These are phyloP conservation scores for Phytophthora foliorum DNA, from an alignment of 352 stramenopile genomes.

Conservation along the genomic window DNA sequence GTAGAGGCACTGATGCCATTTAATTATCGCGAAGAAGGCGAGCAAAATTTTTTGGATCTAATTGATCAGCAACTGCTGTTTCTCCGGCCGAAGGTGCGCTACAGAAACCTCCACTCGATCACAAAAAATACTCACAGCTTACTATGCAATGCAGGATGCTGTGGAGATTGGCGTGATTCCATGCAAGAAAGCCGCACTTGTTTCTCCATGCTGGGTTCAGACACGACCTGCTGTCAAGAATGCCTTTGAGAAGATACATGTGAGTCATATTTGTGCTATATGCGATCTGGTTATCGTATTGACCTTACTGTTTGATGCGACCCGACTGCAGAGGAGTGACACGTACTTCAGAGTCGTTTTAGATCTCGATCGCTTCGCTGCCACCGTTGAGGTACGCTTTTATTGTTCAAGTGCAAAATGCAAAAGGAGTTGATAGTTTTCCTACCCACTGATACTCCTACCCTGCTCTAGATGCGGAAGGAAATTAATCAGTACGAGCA, in stretches of 20 bases:
- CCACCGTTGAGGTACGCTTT: slow-evolving; percentile 53
- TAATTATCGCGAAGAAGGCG: slow-evolving; percentile 60
- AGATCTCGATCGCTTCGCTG: slow-evolving; percentile 71
- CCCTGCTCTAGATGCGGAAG: slow-evolving; percentile 48
- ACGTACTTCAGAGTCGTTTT: slow-evolving; percentile 62
- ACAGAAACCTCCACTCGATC: neutral
- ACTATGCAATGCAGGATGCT: slow-evolving; percentile 37
- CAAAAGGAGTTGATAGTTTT: neutral
- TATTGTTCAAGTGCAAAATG: neutral
- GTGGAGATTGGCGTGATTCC: slow-evolving; percentile 81
- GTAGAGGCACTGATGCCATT: slow-evolving; percentile 75
- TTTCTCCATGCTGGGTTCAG: slow-evolving; percentile 77
- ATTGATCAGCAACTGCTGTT: slow-evolving; percentile 64
- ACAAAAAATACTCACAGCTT: neutral
- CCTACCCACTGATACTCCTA: neutral
- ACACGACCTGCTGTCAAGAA: slow-evolving; percentile 62
- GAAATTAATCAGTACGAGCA: slow-evolving; percentile 69
- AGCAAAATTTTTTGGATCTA: slow-evolving; percentile 73
- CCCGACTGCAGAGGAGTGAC: slow-evolving; percentile 58
- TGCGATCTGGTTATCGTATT: slow-evolving; percentile 3
- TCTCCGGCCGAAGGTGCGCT: slow-evolving; percentile 69
- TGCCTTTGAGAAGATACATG: slow-evolving; percentile 77
- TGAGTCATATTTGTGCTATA: slow-evolving; percentile 23
- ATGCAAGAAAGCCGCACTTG: slow-evolving; percentile 54
- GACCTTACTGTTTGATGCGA: slow-evolving; percentile 3